A percentile compares a stretch with the other conserved stretches of the same genome.
Conservation (phyloP, 108 stramenopile genomes). For the Aureococcus anophagefferens region DNA sequence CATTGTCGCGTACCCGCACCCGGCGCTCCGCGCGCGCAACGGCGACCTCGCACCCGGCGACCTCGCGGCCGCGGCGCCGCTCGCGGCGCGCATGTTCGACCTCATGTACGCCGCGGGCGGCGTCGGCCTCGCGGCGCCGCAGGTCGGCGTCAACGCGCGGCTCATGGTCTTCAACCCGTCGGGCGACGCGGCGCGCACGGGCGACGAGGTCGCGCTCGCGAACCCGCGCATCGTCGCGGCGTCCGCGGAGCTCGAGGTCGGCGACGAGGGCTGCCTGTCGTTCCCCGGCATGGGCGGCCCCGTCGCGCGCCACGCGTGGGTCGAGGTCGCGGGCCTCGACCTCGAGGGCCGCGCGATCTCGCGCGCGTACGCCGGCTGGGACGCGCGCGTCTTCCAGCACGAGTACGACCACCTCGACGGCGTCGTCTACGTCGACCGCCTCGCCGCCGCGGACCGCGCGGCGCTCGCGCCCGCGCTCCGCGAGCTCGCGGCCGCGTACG, state of each 20-base stretch:
- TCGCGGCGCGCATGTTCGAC: conserved; percentile 83
- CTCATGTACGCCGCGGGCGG: conserved; percentile 90
- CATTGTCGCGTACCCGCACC: conserved; percentile 87
- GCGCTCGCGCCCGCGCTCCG: too few relatives aligned
- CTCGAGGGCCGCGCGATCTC: conserved; percentile 69
- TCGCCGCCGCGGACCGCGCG: not conserved
- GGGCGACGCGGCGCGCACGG: conserved; percentile 66
- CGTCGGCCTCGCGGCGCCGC: conserved; percentile 69
- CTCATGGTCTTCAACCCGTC: conserved; percentile 85
- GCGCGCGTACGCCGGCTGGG: conserved; percentile 71
- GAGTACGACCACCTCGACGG: conserved; percentile 95
- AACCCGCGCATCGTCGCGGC: conserved; percentile 62
- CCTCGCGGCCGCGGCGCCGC: conserved; percentile 42
- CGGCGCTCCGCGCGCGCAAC: conserved; percentile 64
- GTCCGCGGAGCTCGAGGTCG: conserved; percentile 46
- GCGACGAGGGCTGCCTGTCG: conserved; percentile 78
- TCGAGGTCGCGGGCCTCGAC: conserved; percentile 78
- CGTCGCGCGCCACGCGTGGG: conserved; percentile 65
- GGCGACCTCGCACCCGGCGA: conserved; percentile 57
- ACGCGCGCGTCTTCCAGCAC: conserved; percentile 87
- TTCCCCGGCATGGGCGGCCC: conserved; percentile 84
- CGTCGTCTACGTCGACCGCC: conserved; percentile 25
- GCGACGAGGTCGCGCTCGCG: conserved; percentile 64
- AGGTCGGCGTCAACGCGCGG: conserved; percentile 65
- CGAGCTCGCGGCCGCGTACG: too few relatives aligned